Evolutionary conservation across 2,329 filamentous ascomycete genomes (phyloP).

Genomic region (Colletotrichum noveboracense): DNA sequence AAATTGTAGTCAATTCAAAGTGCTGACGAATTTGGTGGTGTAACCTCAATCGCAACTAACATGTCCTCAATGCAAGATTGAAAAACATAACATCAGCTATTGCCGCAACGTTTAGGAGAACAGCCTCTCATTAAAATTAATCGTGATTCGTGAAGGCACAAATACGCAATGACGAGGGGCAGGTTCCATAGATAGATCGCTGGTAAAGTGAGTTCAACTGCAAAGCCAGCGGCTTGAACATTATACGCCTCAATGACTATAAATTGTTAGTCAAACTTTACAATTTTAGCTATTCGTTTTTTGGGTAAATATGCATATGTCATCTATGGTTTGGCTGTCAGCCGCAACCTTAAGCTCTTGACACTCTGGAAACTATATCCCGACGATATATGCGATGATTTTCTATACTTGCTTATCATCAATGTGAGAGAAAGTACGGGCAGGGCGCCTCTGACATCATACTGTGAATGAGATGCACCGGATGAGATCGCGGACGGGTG

Average conservation of each 20-base stretch:
- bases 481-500: neutral
- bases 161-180: neutral
- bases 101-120: neutral
- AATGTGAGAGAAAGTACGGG: fast-evolving
- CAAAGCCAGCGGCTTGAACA: neutral
- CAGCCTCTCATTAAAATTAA: neutral
- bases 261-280: neutral
- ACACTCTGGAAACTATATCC: fast-evolving
- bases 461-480: neutral
- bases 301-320: neutral
- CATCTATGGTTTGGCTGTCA: neutral
- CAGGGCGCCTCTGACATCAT: neutral
- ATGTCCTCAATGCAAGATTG: neutral
- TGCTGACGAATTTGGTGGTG: neutral
- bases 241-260: neutral
- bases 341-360: neutral
- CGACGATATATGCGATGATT: fast-evolving
- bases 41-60: neutral
- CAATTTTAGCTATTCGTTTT: no score
- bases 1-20: neutral
- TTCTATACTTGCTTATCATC: fast-evolving
- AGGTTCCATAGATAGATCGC: neutral
- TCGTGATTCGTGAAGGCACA: no score
- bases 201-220: neutral
- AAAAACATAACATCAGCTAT: neutral